Conservation (phyloP, 1,284 basidiomycete species). For the Boletellus deceptivus region DNA sequence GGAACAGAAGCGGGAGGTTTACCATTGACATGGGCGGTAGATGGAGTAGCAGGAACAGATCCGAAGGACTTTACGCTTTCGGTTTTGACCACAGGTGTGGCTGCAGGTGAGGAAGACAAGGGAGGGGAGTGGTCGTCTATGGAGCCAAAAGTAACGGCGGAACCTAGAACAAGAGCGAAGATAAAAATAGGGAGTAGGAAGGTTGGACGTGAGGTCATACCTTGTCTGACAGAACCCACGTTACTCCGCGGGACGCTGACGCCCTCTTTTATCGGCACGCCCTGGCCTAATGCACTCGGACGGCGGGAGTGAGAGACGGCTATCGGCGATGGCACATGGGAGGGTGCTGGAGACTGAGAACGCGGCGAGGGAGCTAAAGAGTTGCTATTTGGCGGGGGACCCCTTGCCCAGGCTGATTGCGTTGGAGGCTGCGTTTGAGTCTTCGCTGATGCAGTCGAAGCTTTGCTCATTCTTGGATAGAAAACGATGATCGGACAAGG, state of each 20-base stretch:
- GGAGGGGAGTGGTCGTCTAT: conserved; percentile 71
- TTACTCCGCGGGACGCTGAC: conserved; percentile 60
- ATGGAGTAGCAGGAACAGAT: conserved; percentile 48
- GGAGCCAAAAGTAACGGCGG: conserved; percentile 78
- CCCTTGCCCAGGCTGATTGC: conserved; percentile 82
- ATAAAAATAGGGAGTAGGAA: neutral
- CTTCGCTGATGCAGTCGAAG: conserved; percentile 70
- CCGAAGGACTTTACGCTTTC: conserved; percentile 81
- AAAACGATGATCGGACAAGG: conserved; percentile 13
- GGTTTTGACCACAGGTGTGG: conserved; percentile 60
- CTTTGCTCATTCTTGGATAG: conserved; percentile 79
- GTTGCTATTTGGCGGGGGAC: conserved; percentile 59
- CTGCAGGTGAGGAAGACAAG: conserved; percentile 67
- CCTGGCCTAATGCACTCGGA: conserved; percentile 66
- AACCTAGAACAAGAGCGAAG: conserved; percentile 39
- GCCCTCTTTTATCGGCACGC: conserved; percentile 72
- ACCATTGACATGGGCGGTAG: conserved; percentile 51
- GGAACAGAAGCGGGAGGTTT: conserved; percentile 38
- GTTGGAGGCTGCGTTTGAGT: conserved; percentile 64
- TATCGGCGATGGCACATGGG: conserved; percentile 44
- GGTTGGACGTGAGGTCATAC: conserved; percentile 35
- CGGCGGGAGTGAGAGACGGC: conserved; percentile 65
- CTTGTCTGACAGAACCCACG: conserved; percentile 61
- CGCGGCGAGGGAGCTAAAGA: conserved; percentile 59
- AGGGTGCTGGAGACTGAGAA: conserved; percentile 71